phyloP scores from a whole-genome alignment of 129 eudicot genomes.

The Arctium minus region DNA sequence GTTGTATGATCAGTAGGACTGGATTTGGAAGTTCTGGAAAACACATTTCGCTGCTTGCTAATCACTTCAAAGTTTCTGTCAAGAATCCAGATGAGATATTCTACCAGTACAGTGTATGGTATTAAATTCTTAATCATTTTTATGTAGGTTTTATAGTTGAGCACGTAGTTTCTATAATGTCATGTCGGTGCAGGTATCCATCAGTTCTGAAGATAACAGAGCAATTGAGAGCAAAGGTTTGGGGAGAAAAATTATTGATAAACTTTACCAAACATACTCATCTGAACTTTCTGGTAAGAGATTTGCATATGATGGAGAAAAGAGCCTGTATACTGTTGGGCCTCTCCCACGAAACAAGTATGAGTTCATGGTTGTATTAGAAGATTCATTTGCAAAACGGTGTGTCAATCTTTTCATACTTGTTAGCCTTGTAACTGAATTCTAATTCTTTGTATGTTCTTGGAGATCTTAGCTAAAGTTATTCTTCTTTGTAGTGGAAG shows the following conservation, averaged over 20 bases:
- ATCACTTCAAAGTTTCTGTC: constrained; percentile 83
- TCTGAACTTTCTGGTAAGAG: constrained; percentile 67
- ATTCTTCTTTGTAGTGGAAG: constrained; percentile 32
- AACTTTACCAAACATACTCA: constrained; percentile 60
- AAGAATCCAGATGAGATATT: constrained; percentile 54
- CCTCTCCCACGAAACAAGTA: constrained; percentile 57
- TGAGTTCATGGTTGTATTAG: constrained; percentile 72
- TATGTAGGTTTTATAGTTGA: background rate
- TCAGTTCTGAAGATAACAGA: constrained; percentile 49
- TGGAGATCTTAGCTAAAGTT: constrained; percentile 1
- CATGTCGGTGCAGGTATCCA: constrained; percentile 60
- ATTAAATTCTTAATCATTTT: background rate
- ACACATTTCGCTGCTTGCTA: constrained; percentile 61
- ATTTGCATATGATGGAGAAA: constrained; percentile 86
- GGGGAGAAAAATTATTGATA: constrained; percentile 64
- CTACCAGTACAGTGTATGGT: constrained; percentile 78
- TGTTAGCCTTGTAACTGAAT: background rate
- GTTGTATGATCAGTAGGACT: constrained; percentile 57
- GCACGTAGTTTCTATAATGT: background rate
- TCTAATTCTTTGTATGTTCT: background rate
- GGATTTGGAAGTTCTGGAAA: constrained; percentile 70
- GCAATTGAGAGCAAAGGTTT: constrained; percentile 51
- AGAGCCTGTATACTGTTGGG: constrained; percentile 71
- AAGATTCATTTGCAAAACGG: constrained; percentile 64
- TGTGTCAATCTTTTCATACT: constrained; percentile 19